Evolutionary conservation across 371 early-diverging fungal genomes (phyloP).

Genomic region (Rhizopus microsporus): DNA sequence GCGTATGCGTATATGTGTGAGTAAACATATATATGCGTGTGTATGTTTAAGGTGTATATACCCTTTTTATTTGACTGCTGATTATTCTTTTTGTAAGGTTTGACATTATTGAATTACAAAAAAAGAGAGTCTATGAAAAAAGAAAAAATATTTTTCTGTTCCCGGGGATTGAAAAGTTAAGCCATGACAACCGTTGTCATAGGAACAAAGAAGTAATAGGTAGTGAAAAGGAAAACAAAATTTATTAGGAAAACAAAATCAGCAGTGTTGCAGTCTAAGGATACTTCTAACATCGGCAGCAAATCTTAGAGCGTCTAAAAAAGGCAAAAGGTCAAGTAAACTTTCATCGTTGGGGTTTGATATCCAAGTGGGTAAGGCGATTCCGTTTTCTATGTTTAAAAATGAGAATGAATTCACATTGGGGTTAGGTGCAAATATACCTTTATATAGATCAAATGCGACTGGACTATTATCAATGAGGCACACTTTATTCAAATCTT

Average conservation of each 20-base stretch:
- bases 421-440: constrained; percentile 37
- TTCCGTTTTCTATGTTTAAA: constrained; percentile 71
- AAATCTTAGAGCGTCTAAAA: constrained; percentile 85
- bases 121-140: background rate
- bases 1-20: no score
- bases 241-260: background rate
- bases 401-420: constrained; percentile 3
- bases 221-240: background rate
- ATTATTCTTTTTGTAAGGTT: constrained; percentile 2
- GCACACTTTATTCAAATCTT: constrained; percentile 85
- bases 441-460: constrained; percentile 82
- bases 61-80: constrained; percentile 1
- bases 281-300: constrained; percentile 81
- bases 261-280: constrained; percentile 26
- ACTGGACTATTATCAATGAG: constrained; percentile 91
- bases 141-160: constrained; percentile 1
- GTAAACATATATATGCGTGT: no score
- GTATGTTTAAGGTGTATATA: background rate
- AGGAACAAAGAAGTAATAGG: background rate
- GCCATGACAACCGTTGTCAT: background rate
- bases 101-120: background rate
- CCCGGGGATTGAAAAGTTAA: background rate
- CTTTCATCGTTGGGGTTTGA: constrained; percentile 80
- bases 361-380: constrained; percentile 85
- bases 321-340: constrained; percentile 80